Evolutionary conservation across 345 rosid genomes (phyloP).

Genomic region (Citrus sp.): DNA sequence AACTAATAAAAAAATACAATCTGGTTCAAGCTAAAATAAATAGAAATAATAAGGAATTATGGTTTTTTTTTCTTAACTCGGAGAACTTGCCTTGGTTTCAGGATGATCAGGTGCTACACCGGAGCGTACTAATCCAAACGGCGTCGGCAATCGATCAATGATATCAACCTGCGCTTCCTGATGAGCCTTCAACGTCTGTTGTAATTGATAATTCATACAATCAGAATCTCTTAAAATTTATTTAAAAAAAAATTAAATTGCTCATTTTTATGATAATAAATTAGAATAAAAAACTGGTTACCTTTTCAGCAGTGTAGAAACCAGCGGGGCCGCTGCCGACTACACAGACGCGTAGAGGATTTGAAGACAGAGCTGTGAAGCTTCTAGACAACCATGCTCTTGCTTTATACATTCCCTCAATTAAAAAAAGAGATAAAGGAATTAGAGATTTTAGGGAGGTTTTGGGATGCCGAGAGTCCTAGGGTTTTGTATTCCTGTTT

Average conservation of each 20-base stretch:
- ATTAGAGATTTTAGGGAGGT: background rate
- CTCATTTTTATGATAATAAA: background rate
- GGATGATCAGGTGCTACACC: slow-evolving; percentile 98
- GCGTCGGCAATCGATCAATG: slow-evolving; percentile 87
- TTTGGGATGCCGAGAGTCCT: background rate
- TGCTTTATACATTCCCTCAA: slow-evolving; percentile 25
- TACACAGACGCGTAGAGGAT: slow-evolving; percentile 66
- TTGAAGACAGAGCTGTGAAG: slow-evolving; percentile 43
- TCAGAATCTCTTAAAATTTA: background rate
- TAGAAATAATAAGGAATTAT: too few species aligned
- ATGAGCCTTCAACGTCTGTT: slow-evolving; percentile 69
- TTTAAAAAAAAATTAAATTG: background rate
- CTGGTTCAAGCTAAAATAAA: background rate
- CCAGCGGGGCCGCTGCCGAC: slow-evolving; percentile 97
- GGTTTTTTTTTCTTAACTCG: too few species aligned
- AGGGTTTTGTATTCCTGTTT: background rate
- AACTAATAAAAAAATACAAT: background rate
- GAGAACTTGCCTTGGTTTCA: slow-evolving; percentile 67
- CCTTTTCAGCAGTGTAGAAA: slow-evolving; percentile 86
- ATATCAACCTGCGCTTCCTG: slow-evolving; percentile 62
- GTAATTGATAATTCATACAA: background rate
- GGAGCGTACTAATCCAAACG: slow-evolving; percentile 90
- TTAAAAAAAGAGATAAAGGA: too few species aligned
- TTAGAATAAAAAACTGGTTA: slow-evolving; percentile 5
- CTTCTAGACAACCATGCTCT: slow-evolving; percentile 34